Evolutionary conservation across 495 filamentous ascomycete species (phyloP).

Genomic region (Trichoderma erinaceum): DNA sequence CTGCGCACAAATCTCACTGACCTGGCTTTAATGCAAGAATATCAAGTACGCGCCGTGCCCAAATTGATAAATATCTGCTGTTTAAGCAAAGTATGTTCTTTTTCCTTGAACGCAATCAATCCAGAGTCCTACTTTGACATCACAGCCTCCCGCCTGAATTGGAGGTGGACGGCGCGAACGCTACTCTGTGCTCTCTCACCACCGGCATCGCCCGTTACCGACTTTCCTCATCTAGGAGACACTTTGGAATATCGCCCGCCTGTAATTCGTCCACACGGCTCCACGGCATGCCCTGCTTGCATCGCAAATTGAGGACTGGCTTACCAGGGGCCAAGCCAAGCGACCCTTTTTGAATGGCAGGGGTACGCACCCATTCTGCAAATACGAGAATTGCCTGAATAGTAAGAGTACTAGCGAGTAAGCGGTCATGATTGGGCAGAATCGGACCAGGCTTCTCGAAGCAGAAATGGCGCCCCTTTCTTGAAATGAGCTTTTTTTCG

Average conservation of each 20-base stretch:
- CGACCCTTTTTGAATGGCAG: neutral
- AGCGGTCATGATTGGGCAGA: conserved; percentile 2
- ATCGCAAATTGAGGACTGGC: conserved; percentile 3
- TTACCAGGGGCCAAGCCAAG: neutral
- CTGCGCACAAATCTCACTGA: neutral
- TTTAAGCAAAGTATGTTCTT: too few species aligned
- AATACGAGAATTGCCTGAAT: conserved; percentile 14
- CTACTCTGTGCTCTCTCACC: neutral
- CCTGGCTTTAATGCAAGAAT: neutral
- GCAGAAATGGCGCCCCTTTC: conserved; percentile 1
- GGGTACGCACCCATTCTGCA: neutral
- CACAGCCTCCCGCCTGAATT: too few species aligned
- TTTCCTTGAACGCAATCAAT: neutral
- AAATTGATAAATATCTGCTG: too few species aligned
- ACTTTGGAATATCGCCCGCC: neutral
- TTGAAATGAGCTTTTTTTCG: conserved; percentile 4
- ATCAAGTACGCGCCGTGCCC: too few species aligned
- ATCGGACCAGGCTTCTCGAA: neutral
- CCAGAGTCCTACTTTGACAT: neutral
- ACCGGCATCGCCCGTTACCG: neutral
- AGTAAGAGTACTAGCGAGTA: neutral
- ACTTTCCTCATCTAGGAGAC: neutral
- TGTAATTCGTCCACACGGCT: neutral
- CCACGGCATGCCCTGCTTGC: neutral
- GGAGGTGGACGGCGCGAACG: neutral